A percentile compares a stretch with the other conserved stretches of the same genome.
Evolutionary conservation across 257 asterid species (phyloP).

Genomic region (Nicotiana sylvestris): DNA sequence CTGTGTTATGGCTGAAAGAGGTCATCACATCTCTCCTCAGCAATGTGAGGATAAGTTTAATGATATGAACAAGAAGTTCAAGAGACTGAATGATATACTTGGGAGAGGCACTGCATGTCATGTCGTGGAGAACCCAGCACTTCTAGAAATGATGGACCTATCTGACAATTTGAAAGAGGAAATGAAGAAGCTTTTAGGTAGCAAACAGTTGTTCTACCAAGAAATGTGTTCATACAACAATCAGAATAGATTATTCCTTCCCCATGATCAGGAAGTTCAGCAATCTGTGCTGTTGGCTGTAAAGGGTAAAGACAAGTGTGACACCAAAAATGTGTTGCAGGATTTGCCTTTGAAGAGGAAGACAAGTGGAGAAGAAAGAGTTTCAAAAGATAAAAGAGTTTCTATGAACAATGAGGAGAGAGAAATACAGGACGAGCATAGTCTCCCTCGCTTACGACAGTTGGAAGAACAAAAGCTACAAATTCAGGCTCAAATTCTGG

Average conservation of each 20-base stretch:
- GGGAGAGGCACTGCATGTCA: constrained; percentile 27
- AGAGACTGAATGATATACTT: constrained; percentile 36
- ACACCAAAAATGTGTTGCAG: background rate
- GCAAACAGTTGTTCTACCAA: constrained; percentile 39
- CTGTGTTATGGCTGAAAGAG: constrained; percentile 36
- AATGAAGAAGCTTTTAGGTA: constrained; percentile 33
- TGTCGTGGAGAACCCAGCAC: constrained; percentile 35
- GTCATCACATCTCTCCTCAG: constrained; percentile 48
- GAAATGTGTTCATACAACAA: constrained; percentile 49
- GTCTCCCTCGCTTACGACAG: background rate
- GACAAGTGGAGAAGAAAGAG: constrained; percentile 22
- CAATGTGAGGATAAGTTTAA: constrained; percentile 67
- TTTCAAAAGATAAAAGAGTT: background rate
- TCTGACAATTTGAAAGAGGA: constrained; percentile 28
- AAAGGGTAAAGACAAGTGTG: constrained; percentile 17
- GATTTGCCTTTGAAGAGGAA: constrained; percentile 27
- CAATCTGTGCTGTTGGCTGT: constrained; percentile 25
- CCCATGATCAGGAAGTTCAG: constrained; percentile 31
- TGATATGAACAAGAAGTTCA: constrained; percentile 45
- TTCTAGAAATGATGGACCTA: constrained; percentile 32
- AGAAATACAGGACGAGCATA: background rate
- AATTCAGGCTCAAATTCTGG: constrained; percentile 29
- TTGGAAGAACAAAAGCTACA: constrained; percentile 30
- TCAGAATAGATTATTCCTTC: constrained; percentile 25
- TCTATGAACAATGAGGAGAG: constrained; percentile 14